A percentile compares a stretch with the other conserved stretches of the same genome.
Conservation (phyloP, 345 rosid genomes). For the Viola odorata region DNA sequence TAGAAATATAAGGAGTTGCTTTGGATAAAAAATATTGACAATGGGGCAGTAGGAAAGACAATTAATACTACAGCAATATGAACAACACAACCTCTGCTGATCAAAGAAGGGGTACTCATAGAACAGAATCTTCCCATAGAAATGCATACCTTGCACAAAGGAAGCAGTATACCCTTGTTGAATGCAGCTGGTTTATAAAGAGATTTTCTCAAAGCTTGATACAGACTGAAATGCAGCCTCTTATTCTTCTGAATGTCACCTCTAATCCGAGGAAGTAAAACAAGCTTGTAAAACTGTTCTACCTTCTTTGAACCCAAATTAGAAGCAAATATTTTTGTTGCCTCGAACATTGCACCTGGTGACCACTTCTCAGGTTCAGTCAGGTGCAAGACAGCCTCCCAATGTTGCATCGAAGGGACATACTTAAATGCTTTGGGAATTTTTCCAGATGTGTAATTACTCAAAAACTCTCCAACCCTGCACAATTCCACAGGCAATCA, state of each 20-base stretch:
- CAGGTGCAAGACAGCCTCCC: slow-evolving; percentile 84
- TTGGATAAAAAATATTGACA: no score
- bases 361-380: slow-evolving; percentile 97
- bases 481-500: no score
- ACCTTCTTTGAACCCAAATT: slow-evolving; percentile 66
- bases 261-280: slow-evolving; percentile 88
- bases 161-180: slow-evolving; percentile 84
- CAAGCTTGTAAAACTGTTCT: slow-evolving; percentile 63
- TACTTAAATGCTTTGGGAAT: slow-evolving; percentile 81
- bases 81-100: no score
- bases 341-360: slow-evolving; percentile 87
- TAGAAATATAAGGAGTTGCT: no score
- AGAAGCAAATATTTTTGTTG: slow-evolving; percentile 80
- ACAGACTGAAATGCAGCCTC: slow-evolving; percentile 74
- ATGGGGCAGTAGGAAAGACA: no score
- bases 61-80: no score
- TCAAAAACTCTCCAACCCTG: slow-evolving; percentile 75
- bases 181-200: slow-evolving; percentile 89
- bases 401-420: slow-evolving; percentile 60
- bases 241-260: slow-evolving; percentile 80
- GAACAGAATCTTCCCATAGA: no score
- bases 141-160: slow-evolving; percentile 93
- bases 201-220: slow-evolving; percentile 74
- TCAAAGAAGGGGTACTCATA: no score
- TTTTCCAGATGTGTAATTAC: slow-evolving; percentile 77